These are phyloP conservation scores for Pseudogymnoascus sp. DNA, from an alignment of 2,329 filamentous ascomycete species.

Conservation along the genomic window DNA sequence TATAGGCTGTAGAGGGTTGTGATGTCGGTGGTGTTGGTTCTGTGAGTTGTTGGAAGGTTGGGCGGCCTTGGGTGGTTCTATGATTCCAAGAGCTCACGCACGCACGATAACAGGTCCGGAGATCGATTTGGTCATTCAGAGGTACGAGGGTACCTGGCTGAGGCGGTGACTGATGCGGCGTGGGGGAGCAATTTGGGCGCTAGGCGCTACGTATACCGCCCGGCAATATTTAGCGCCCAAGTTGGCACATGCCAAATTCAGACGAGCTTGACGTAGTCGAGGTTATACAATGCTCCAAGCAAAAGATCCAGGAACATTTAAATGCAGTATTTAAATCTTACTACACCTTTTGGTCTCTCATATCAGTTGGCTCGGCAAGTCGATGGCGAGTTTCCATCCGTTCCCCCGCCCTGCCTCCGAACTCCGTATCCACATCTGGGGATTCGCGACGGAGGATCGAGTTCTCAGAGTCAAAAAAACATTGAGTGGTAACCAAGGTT, in stretches of 20 bases:
- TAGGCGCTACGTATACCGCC: neutral
- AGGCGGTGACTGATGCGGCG: neutral
- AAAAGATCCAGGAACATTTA: no score
- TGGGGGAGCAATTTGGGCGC: neutral
- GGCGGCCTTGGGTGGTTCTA: slow-evolving; percentile 3
- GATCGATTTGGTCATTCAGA: slow-evolving; percentile 6
- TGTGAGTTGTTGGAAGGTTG: neutral
- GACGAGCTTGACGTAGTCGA: neutral
- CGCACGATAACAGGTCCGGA: neutral
- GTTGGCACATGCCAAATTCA: neutral
- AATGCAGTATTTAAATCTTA: neutral
- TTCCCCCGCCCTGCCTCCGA: no score
- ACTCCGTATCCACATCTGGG: neutral
- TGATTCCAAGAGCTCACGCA: neutral
- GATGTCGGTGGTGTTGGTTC: neutral
- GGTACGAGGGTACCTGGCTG: neutral
- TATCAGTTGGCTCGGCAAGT: neutral
- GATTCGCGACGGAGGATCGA: neutral
- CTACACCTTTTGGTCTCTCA: neutral
- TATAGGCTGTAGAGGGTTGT: neutral
- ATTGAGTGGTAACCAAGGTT: neutral
- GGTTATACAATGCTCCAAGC: no score
- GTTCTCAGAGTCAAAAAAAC: neutral
- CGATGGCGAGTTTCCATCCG: no score
- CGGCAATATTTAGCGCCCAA: neutral